Conservation (phyloP, 495 filamentous ascomycete genomes). For the Hypoxylon fragiforme region DNA sequence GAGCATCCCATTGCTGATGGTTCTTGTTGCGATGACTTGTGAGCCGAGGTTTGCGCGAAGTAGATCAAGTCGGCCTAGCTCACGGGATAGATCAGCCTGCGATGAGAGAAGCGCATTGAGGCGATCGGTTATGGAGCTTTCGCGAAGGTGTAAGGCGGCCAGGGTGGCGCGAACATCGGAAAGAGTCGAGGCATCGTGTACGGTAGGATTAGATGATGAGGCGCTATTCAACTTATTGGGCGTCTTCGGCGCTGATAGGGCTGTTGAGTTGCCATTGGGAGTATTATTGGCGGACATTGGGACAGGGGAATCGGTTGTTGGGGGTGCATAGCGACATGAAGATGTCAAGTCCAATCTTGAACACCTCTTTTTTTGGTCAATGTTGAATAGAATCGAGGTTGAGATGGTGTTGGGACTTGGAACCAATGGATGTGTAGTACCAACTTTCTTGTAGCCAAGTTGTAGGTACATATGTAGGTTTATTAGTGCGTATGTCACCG, state of each 20-base stretch:
- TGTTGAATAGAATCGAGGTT: not conserved
- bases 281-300: conserved; percentile 41
- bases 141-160: conserved; percentile 71
- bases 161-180: conserved; percentile 79
- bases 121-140: conserved; percentile 70
- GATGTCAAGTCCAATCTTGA: conserved; percentile 31
- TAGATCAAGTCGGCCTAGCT: conserved; percentile 84
- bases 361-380: conserved; percentile 1
- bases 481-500: too few species aligned
- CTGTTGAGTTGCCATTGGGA: conserved; percentile 40
- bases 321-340: conserved; percentile 37
- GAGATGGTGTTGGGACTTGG: not conserved
- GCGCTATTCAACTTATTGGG: conserved; percentile 32
- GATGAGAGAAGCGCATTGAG: conserved; percentile 76
- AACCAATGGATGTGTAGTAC: too few species aligned
- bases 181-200: conserved; percentile 71
- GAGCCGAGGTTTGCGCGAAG: conserved; percentile 85
- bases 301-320: conserved; percentile 23
- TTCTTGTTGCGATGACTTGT: conserved; percentile 80
- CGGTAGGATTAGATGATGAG: conserved; percentile 40
- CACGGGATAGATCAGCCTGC: conserved; percentile 80
- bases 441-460: too few species aligned
- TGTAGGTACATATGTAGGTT: too few species aligned
- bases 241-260: conserved; percentile 26
- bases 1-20: conserved; percentile 86